These are phyloP conservation scores for Crucibulum laeve DNA, from an alignment of 768 basidiomycete genomes.

Conservation along the genomic window DNA sequence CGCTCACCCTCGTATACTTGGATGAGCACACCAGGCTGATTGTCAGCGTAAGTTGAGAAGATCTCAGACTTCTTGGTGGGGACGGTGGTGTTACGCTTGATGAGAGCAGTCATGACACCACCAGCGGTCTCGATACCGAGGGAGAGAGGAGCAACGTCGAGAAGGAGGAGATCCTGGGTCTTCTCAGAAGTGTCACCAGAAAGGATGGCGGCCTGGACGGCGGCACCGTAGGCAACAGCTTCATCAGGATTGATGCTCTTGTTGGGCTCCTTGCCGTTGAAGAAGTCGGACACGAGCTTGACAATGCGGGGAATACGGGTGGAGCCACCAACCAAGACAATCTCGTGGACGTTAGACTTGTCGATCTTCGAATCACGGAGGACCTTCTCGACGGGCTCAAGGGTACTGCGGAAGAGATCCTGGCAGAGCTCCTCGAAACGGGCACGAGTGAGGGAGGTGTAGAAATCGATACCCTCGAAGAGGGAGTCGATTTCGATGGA, in stretches of 20 bases:
- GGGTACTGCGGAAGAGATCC: constrained; percentile 89
- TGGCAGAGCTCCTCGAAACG: constrained; percentile 96
- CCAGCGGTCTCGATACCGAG: constrained; percentile 98
- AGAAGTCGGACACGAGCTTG: constrained; percentile 97
- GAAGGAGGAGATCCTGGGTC: constrained; percentile 92
- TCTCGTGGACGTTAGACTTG: constrained; percentile 93
- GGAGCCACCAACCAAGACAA: constrained; percentile 96
- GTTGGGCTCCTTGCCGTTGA: constrained; percentile 98
- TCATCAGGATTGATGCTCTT: constrained; percentile 99
- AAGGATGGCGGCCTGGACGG: constrained; percentile 96
- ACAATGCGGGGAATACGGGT: constrained; percentile 98
- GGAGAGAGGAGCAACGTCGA: constrained; percentile 89
- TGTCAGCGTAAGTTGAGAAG: constrained; percentile 98
- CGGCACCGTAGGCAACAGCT: constrained; percentile 97
- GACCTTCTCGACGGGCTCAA: constrained; percentile 97
- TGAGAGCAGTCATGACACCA: constrained; percentile 98
- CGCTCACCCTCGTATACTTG: constrained; percentile 99
- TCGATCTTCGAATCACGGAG: constrained; percentile 98
- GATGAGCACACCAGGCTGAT: constrained; percentile 97
- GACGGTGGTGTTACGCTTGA: constrained; percentile 98
- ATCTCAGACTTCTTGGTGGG: constrained; percentile 98
- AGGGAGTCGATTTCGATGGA: constrained; percentile 98
- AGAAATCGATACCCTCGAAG: constrained; percentile 97
- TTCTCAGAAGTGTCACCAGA: constrained; percentile 98
- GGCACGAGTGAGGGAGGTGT: constrained; percentile 96